phyloP scores from a whole-genome alignment of 176 grass and related monocot genomes.

The Carex myosuroides region DNA sequence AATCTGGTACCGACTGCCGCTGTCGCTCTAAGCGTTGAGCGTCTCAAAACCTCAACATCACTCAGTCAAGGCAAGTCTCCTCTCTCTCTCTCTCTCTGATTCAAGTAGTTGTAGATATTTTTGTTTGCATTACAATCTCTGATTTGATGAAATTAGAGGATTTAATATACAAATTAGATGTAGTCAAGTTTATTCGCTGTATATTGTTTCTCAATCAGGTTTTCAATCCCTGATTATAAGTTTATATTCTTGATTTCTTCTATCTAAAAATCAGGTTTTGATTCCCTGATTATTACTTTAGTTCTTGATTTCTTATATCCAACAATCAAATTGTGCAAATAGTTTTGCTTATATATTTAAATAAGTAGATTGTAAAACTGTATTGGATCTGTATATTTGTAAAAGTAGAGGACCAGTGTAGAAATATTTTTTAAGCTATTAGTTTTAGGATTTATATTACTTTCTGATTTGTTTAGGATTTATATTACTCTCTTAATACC shows the following conservation, averaged over 20 bases:
- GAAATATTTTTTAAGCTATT: too few relatives aligned
- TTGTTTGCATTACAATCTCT: neutral
- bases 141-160: neutral
- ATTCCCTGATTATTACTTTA: too few relatives aligned
- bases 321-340: neutral
- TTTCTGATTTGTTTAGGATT: too few relatives aligned
- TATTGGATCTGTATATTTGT: neutral
- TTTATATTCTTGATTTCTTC: slow-evolving; percentile 1
- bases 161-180: neutral
- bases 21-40: too few relatives aligned
- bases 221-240: neutral
- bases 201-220: neutral
- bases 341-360: neutral
- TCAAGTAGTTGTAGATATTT: neutral
- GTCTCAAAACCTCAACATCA: too few relatives aligned
- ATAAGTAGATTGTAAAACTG: neutral
- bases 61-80: too few relatives aligned
- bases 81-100: neutral
- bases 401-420: neutral
- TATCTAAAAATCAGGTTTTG: neutral
- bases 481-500: too few relatives aligned
- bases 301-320: too few relatives aligned
- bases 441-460: neutral
- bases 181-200: neutral
- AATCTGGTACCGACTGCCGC: too few relatives aligned